Percentiles rank a stretch among this genome's conserved stretches.
phyloP scores from a whole-genome alignment of 768 basidiomycete species.

The Lyophyllum decastes region DNA sequence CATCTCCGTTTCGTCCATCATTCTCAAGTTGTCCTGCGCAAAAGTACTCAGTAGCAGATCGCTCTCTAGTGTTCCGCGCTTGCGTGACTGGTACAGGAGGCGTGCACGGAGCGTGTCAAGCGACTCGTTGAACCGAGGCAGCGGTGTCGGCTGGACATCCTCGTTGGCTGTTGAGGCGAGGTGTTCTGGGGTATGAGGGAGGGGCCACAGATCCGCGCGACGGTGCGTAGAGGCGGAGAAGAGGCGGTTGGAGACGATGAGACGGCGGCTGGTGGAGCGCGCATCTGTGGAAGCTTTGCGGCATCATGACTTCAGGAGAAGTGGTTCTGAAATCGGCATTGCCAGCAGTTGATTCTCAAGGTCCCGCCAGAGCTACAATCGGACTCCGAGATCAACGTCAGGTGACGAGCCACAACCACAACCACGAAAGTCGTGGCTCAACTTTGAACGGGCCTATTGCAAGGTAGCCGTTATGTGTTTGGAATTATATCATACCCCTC shows the following conservation, averaged over 20 bases:
- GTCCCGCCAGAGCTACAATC: no score
- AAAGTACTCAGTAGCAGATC: conserved; percentile 94
- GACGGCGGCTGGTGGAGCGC: conserved; percentile 3
- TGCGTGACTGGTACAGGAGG: conserved; percentile 91
- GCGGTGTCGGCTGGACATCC: conserved; percentile 53
- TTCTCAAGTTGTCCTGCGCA: conserved; percentile 70
- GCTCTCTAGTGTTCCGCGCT: conserved; percentile 92
- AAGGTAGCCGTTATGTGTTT: no score
- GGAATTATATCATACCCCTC: no score
- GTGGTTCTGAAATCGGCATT: no score
- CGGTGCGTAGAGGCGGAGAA: conserved; percentile 8
- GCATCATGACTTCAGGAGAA: conserved; percentile 12
- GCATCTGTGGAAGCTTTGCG: conserved; percentile 10
- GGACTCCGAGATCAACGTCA: no score
- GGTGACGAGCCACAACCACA: no score
- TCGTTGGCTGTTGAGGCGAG: conserved; percentile 57
- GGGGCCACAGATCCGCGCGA: conserved; percentile 68
- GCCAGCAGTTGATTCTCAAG: no score
- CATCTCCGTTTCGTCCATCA: conserved; percentile 74
- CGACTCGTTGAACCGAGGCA: conserved; percentile 73
- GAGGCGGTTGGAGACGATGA: conserved; percentile 1
- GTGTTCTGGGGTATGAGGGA: conserved; percentile 77
- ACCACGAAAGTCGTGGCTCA: no score
- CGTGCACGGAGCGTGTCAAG: conserved; percentile 74
- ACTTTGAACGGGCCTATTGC: no score